Percentiles rank a stretch among this genome's conserved stretches.
Evolutionary conservation across 139 green algal genomes (phyloP).

Genomic region (Chlamydomonas sp.): DNA sequence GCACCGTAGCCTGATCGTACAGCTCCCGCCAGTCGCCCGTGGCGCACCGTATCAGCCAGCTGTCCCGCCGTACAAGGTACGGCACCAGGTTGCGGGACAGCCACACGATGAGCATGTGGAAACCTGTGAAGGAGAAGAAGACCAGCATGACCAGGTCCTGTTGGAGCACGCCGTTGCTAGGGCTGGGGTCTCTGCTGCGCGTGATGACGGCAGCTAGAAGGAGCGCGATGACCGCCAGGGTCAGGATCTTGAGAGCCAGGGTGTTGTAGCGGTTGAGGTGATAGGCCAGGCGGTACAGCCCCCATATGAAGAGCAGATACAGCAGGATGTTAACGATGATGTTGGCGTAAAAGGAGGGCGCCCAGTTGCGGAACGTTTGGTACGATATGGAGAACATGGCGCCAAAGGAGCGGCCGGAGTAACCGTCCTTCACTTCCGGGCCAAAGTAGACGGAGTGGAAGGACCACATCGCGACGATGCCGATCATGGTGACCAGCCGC

Average conservation of each 20-base stretch:
- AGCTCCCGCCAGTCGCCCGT: background rate
- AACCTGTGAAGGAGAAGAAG: background rate
- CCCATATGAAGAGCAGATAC: too few species aligned
- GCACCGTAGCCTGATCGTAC: background rate
- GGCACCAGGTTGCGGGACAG: background rate
- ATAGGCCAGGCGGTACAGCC: too few species aligned
- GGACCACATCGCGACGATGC: slow-evolving; percentile 14
- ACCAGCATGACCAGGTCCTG: slow-evolving; percentile 20
- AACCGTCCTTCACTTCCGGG: background rate
- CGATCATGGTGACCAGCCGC: background rate
- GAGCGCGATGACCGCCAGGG: too few species aligned
- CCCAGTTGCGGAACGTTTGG: too few species aligned
- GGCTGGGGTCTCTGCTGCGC: too few species aligned
- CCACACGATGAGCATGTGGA: background rate
- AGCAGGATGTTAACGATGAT: too few species aligned
- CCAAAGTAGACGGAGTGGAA: slow-evolving; percentile 11
- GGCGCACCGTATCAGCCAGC: background rate
- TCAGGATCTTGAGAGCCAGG: too few species aligned
- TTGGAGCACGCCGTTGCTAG: too few species aligned
- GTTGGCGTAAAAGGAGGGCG: too few species aligned
- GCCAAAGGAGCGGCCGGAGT: background rate
- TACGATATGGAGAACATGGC: slow-evolving; percentile 22
- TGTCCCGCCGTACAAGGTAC: background rate
- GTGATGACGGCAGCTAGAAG: too few species aligned
- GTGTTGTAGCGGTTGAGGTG: too few species aligned